Evolutionary conservation across 495 filamentous ascomycete genomes (phyloP).

Genomic region (Stereocaulon alpinum): DNA sequence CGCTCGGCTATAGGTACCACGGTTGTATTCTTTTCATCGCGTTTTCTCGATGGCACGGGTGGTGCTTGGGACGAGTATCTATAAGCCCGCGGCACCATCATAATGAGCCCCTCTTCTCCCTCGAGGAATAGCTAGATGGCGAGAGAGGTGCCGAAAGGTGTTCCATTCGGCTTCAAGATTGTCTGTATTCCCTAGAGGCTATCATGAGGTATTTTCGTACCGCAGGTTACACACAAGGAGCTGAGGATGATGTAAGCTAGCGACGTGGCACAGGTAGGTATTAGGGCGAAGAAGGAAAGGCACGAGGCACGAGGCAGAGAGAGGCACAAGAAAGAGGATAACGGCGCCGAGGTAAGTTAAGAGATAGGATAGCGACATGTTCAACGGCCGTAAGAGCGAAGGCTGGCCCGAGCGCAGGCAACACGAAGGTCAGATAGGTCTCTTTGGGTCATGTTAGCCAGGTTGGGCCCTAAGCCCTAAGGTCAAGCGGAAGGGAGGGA

Average conservation of each 20-base stretch:
- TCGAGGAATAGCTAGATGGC: not conserved
- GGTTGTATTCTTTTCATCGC: not conserved
- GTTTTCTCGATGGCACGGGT: not conserved
- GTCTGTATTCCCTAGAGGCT: not conserved
- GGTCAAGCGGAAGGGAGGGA: not conserved
- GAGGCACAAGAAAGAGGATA: not conserved
- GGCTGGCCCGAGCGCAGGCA: not conserved
- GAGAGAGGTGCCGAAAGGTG: not conserved
- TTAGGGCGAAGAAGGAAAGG: not conserved
- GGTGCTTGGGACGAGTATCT: constrained; percentile 11
- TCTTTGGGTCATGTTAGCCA: too few relatives aligned
- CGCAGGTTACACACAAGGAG: not conserved
- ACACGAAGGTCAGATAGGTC: not conserved
- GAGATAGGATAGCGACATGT: not conserved
- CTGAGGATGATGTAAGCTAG: not conserved
- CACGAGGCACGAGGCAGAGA: not conserved
- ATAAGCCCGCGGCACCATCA: constrained; percentile 23
- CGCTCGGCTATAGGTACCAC: not conserved
- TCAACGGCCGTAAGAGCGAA: not conserved
- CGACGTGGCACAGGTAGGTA: not conserved
- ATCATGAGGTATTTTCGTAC: not conserved
- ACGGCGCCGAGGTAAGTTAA: not conserved
- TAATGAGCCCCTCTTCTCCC: constrained; percentile 2
- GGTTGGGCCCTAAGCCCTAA: too few relatives aligned
- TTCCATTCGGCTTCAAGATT: not conserved